Conservation (phyloP, 768 basidiomycete genomes). For the Lentinula raphanica region DNA sequence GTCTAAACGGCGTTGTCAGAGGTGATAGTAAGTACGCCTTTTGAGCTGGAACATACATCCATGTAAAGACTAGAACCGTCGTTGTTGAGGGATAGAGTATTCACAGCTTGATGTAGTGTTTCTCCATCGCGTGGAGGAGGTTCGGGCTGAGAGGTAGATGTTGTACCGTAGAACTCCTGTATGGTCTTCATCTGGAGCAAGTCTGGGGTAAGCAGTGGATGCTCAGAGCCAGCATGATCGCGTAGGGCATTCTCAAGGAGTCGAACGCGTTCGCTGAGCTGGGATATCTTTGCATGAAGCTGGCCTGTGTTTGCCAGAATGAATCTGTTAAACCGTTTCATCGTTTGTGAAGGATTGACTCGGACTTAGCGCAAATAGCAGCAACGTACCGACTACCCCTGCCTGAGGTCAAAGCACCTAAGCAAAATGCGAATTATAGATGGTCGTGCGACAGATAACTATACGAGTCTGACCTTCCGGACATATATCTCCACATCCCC, state of each 20-base stretch:
- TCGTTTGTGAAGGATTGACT: too few species aligned
- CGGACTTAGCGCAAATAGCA: constrained; percentile 7
- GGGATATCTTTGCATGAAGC: constrained; percentile 56
- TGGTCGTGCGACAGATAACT: constrained; percentile 8
- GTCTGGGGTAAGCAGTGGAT: constrained; percentile 56
- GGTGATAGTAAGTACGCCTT: background rate
- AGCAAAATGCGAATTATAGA: background rate
- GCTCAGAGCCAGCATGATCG: constrained; percentile 36
- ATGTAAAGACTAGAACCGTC: background rate
- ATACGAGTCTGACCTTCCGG: constrained; percentile 40
- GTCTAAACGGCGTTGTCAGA: background rate
- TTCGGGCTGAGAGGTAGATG: constrained; percentile 20
- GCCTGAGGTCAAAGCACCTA: constrained; percentile 58
- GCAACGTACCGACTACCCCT: constrained; percentile 53
- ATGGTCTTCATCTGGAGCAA: constrained; percentile 61
- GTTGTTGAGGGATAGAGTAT: background rate
- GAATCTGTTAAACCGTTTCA: too few species aligned
- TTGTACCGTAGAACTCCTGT: constrained; percentile 51
- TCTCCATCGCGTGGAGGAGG: constrained; percentile 13
- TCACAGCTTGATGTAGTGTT: constrained; percentile 1
- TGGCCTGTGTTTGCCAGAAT: constrained; percentile 67
- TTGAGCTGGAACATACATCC: background rate
- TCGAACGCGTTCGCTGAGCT: constrained; percentile 58
- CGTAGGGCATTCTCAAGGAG: constrained; percentile 59
- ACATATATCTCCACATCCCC: constrained; percentile 59